Percentiles rank a stretch among this genome's conserved stretches.
Conservation (phyloP, 441 rosid genomes). For the Brassica hybrid region DNA sequence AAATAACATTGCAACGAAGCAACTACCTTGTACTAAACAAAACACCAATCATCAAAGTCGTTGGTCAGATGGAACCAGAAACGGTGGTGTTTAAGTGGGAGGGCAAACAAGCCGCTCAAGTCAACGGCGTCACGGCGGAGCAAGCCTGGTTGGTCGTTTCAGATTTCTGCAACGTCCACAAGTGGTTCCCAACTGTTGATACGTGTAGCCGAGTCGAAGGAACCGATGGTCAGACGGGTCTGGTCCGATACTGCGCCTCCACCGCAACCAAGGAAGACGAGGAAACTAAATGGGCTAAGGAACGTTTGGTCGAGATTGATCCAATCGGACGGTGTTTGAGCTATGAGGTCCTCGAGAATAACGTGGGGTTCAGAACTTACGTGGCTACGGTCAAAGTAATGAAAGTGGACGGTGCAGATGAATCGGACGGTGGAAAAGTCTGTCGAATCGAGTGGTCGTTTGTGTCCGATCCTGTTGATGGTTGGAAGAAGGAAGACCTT, state of each 20-base stretch:
- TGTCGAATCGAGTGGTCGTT: slow-evolving; percentile 64
- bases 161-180: slow-evolving; percentile 64
- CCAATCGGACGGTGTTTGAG: slow-evolving; percentile 49
- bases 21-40: not conserved
- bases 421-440: slow-evolving; percentile 26
- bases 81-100: slow-evolving; percentile 50
- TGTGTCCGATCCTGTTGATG: slow-evolving; percentile 57
- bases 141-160: slow-evolving; percentile 57
- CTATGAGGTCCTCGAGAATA: slow-evolving; percentile 60
- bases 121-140: slow-evolving; percentile 48
- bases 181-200: slow-evolving; percentile 51
- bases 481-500: slow-evolving; percentile 51
- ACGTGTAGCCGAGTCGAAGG: slow-evolving; percentile 56
- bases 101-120: slow-evolving; percentile 46
- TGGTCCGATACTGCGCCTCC: slow-evolving; percentile 53
- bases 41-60: not conserved
- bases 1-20: slow-evolving; percentile 4
- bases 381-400: slow-evolving; percentile 50
- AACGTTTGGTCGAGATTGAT: slow-evolving; percentile 55
- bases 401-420: slow-evolving; percentile 33
- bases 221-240: slow-evolving; percentile 54
- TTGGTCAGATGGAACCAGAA: slow-evolving; percentile 28
- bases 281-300: slow-evolving; percentile 51
- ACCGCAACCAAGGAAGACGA: slow-evolving; percentile 26
- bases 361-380: slow-evolving; percentile 54